A percentile compares a stretch with the other conserved stretches of the same genome.
These are phyloP conservation scores for Zygoascus meyerae DNA, from an alignment of 1,139 yeast species.

Conservation along the genomic window DNA sequence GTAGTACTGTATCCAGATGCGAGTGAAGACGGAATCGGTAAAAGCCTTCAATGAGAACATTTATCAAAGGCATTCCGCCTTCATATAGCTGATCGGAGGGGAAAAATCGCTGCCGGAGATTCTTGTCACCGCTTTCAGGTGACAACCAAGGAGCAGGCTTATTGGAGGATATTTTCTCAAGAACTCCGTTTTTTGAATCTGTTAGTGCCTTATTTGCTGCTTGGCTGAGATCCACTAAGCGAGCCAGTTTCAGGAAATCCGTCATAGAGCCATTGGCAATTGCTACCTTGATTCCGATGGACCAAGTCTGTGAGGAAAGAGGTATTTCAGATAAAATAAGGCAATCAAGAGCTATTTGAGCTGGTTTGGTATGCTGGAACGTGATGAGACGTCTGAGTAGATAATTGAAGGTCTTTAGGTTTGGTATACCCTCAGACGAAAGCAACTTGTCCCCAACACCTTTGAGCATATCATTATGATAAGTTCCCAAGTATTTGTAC, in stretches of 20 bases:
- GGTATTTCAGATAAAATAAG: conserved; percentile 21
- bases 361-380: conserved; percentile 23
- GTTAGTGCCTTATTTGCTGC: not conserved
- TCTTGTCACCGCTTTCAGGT: conserved; percentile 8
- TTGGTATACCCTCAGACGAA: conserved; percentile 21
- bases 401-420: conserved; percentile 21
- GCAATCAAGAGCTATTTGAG: conserved; percentile 25
- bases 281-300: conserved; percentile 20
- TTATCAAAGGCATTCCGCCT: conserved; percentile 10
- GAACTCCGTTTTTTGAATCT: not conserved
- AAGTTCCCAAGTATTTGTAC: conserved; percentile 10
- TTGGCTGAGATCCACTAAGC: conserved; percentile 15
- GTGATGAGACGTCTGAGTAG: conserved; percentile 21
- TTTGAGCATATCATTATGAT: conserved; percentile 15
- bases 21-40: conserved; percentile 20
- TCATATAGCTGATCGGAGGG: not conserved
- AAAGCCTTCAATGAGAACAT: conserved; percentile 22
- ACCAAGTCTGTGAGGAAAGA: conserved; percentile 18
- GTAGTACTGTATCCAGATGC: conserved; percentile 22
- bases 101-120: conserved; percentile 14
- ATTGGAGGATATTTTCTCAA: conserved; percentile 1
- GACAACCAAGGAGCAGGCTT: conserved; percentile 4
- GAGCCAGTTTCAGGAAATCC: conserved; percentile 18
- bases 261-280: conserved; percentile 17
- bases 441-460: conserved; percentile 13